These are phyloP conservation scores for Heliosperma pusillum DNA, from an alignment of 148 eudicot genomes.

Conservation along the genomic window DNA sequence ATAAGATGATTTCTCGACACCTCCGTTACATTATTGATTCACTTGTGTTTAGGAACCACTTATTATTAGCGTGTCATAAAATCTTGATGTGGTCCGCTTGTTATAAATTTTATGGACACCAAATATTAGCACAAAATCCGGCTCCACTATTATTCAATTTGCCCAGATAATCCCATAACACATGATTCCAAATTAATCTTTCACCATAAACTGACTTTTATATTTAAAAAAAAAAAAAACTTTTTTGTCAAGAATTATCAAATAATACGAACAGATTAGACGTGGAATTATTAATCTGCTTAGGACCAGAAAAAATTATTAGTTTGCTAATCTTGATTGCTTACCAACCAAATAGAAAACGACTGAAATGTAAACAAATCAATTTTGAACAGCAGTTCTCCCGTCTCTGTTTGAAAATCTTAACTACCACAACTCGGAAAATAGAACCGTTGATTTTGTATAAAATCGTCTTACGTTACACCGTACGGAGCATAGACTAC, in stretches of 20 bases:
- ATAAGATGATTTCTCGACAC: not conserved
- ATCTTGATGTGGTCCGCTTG: constrained; percentile 11
- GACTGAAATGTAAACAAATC: not conserved
- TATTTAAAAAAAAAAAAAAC: too few relatives aligned
- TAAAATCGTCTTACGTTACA: too few relatives aligned
- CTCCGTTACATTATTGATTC: not conserved
- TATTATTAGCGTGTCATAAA: not conserved
- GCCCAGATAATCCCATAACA: not conserved
- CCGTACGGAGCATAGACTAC: too few relatives aligned
- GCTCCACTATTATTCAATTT: not conserved
- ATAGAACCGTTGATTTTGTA: too few relatives aligned
- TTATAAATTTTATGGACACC: not conserved
- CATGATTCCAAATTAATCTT: not conserved
- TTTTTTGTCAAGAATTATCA: too few relatives aligned
- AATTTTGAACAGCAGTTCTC: not conserved
- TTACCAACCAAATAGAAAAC: not conserved
- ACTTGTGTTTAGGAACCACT: too few relatives aligned
- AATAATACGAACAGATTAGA: not conserved
- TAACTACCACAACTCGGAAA: too few relatives aligned
- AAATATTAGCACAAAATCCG: not conserved
- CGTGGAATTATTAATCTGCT: not conserved
- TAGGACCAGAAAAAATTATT: not conserved
- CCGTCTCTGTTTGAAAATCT: too few relatives aligned
- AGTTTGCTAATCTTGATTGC: not conserved
- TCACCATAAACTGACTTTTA: not conserved